A percentile compares a stretch with the other conserved stretches of the same genome.
Evolutionary conservation across 139 green algal genomes (phyloP).

Genomic region (Choricystis sp.): DNA sequence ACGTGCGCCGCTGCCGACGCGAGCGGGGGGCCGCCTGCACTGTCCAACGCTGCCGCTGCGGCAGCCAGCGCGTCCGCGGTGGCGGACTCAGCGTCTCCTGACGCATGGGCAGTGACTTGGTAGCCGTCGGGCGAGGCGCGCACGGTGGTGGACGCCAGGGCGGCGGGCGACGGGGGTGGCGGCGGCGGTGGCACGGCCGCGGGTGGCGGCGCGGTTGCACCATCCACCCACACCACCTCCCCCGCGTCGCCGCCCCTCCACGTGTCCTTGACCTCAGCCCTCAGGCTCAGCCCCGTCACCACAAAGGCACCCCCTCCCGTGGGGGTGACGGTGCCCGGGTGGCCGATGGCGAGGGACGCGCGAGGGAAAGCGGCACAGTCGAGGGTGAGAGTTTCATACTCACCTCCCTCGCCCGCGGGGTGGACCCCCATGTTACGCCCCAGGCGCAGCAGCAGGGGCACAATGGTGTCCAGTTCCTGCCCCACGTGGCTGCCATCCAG

Average conservation of each 20-base stretch:
- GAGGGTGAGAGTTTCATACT: slow-evolving; percentile 91
- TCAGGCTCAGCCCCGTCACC: slow-evolving; percentile 19
- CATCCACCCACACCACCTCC: neutral
- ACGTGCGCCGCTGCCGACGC: slow-evolving; percentile 17
- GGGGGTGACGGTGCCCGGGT: slow-evolving; percentile 3
- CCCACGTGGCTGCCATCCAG: slow-evolving; percentile 74
- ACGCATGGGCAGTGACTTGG: neutral
- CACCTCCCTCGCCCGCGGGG: slow-evolving; percentile 89
- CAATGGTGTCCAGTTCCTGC: slow-evolving; percentile 26
- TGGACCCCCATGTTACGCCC: slow-evolving; percentile 60
- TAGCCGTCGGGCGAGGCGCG: too few species aligned
- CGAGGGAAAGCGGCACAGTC: slow-evolving; percentile 69
- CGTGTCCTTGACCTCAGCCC: slow-evolving; percentile 9
- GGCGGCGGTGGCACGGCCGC: neutral
- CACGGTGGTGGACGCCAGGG: too few species aligned
- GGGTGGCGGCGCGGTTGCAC: too few species aligned
- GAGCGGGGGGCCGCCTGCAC: too few species aligned
- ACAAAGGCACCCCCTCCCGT: slow-evolving; percentile 27
- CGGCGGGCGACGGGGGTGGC: too few species aligned
- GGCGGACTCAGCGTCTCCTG: neutral
- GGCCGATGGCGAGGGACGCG: slow-evolving; percentile 53
- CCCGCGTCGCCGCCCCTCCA: too few species aligned
- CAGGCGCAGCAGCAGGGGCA: slow-evolving; percentile 30
- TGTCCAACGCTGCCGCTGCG: neutral
- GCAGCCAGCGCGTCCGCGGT: neutral